phyloP scores from a whole-genome alignment of 164 flowering plant genomes.

The Liriodendron chinense region DNA sequence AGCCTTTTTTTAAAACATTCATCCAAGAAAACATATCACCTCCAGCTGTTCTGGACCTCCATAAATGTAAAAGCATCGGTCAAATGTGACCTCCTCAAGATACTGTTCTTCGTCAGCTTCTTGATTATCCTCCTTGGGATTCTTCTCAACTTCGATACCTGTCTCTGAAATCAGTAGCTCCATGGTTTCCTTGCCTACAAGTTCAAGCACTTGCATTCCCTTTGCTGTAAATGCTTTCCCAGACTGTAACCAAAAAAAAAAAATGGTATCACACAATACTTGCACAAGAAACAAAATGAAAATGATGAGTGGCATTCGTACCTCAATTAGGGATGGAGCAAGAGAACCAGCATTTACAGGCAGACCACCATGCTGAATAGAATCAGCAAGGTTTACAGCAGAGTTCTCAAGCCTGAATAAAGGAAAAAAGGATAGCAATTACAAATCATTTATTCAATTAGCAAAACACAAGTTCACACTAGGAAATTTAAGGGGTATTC shows the following conservation, averaged over 20 bases:
- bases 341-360: constrained; percentile 58
- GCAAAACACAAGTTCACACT: not conserved
- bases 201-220: constrained; percentile 92
- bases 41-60: constrained; percentile 99
- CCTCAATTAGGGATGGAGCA: constrained; percentile 87
- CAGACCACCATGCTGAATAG: constrained; percentile 62
- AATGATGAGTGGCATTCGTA: constrained; percentile 19
- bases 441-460: not conserved
- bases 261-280: constrained; percentile 9
- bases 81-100: constrained; percentile 83
- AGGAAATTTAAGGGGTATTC: not conserved
- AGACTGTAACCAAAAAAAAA: constrained; percentile 40
- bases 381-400: constrained; percentile 66
- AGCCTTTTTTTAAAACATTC: not conserved
- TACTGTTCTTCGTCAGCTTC: constrained; percentile 60
- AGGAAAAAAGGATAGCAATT: not conserved
- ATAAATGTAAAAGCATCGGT: constrained; percentile 94
- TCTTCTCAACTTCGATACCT: constrained; percentile 76
- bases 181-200: constrained; percentile 93
- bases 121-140: constrained; percentile 28
- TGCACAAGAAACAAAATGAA: not conserved
- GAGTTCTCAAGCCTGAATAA: constrained; percentile 76
- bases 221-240: constrained; percentile 90
- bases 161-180: constrained; percentile 83
- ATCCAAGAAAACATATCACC: constrained; percentile 42